Base-by-base conservation (phyloP, 257 asterid species). In the Solanum ahanhuiri region DNA sequence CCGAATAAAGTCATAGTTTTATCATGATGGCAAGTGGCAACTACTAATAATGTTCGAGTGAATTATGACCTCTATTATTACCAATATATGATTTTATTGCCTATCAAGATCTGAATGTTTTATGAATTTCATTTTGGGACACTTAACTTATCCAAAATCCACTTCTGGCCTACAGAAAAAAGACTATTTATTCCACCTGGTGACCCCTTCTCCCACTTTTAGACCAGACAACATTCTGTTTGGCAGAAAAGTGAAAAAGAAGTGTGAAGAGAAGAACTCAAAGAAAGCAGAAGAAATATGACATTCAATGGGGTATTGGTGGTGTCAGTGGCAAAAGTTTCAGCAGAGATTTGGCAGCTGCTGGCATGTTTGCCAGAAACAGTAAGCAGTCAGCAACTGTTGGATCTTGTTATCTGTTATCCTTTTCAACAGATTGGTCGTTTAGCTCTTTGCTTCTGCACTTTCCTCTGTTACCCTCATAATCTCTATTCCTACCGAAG, bases 341-440 rank as follows among this genome's bases (percentile, higher is more conserved):
- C 88, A 8, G 90, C 91, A n/a, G 87, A 87, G 45, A 70, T 81
- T 25, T 89, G 90, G 88, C 91, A 89, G 63, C 5, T 45, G 15
- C 12, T 89, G 87, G 90, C 91, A 3, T 89, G 91, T 83, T 82
- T 87, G 60, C 45, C 72, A 2, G 85, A 89, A 14, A 39, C 87
- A 39, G 84, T 87, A 67, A 86, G 85, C 45, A 89, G 91, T 7
- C 87, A 89, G 63, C 88, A 89, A 48, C 83, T 89, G 84, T 82
- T 89, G 84, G 88, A 89, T 87, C 91, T 89, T 85, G 88, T 83
- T 15, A 86, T 89, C 2, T 82, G 89, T 43, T 89, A 87, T 43
- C 91, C 91, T 73, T 88, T 89, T 4, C 90, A 67, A 69, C 90
- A 87, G 85, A 86, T 89, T 2, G 91, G 91, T 72, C 91, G 88